Percentiles rank a stretch among this genome's conserved stretches.
Conservation (phyloP, 2,329 filamentous ascomycete genomes). For the Talaromyces sp. region DNA sequence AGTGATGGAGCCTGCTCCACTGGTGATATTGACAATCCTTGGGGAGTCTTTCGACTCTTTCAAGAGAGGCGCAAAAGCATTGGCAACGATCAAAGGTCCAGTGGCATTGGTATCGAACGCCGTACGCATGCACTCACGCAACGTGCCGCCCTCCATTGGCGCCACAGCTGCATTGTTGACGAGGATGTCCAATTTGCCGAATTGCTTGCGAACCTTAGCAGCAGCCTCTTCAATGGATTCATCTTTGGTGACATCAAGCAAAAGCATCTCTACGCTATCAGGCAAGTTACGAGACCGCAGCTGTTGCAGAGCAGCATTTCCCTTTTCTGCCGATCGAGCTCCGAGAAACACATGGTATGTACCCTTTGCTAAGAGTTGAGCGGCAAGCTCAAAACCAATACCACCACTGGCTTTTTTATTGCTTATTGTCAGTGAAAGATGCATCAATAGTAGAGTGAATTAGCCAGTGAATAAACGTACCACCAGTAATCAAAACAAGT, state of each 20-base stretch:
- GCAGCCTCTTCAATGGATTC: slow-evolving; percentile 27
- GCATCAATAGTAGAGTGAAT: neutral
- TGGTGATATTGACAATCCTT: slow-evolving; percentile 34
- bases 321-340: slow-evolving; percentile 32
- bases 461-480: neutral
- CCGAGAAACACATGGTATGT: slow-evolving; percentile 39
- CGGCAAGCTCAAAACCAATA: slow-evolving; percentile 33
- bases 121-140: slow-evolving; percentile 14
- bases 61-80: slow-evolving; percentile 34
- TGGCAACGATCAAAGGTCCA: slow-evolving; percentile 32
- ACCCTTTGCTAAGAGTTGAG: slow-evolving; percentile 27
- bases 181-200: slow-evolving; percentile 25
- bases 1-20: slow-evolving; percentile 30
- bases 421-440: neutral
- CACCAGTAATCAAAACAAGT: slow-evolving; percentile 8
- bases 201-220: slow-evolving; percentile 13
- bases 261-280: slow-evolving; percentile 22
- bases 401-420: slow-evolving; percentile 6
- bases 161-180: slow-evolving; percentile 28
- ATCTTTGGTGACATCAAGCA: slow-evolving; percentile 34
- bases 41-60: slow-evolving; percentile 13
- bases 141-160: slow-evolving; percentile 9
- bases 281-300: slow-evolving; percentile 26
- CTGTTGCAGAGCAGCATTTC: slow-evolving; percentile 30
- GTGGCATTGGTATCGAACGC: slow-evolving; percentile 38